Evolutionary conservation across 805 yeast genomes (phyloP), one percentile per base, ranked within the genome.

Genomic region (Barnettozyma salicaria): DNA sequence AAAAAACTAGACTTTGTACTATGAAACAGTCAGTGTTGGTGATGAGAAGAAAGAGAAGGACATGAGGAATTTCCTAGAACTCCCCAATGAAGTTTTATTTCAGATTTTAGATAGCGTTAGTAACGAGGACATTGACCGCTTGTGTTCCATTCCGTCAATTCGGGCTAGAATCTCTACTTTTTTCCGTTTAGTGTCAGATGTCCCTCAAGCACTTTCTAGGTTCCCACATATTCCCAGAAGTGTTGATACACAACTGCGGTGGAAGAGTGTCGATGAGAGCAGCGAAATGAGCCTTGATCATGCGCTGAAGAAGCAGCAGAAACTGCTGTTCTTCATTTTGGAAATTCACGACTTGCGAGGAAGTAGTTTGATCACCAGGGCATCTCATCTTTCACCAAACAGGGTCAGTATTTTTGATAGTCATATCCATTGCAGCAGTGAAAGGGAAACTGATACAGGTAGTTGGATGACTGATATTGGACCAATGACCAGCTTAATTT

Each of bases 381-480:
- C 41, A 6, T 32, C 50, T 3, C 2, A 10, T 5, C 2, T 25
- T 6, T 19, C 41, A 7, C 23, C 23, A 13, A 39, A 38, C 27
- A 40, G 27, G 13, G 30, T 43, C n/a, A 32, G 40, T 6, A 33
- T 46, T 7, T 42, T 44, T 31, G 48, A 46, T 20, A 36, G 33
- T 1, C 21, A 23, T 16, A 19, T 37, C n/a, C 2, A n/a, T n/a
- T n/a, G n/a, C n/a, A n/a, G n/a, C n/a, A n/a, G n/a, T n/a, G n/a
- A n/a, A n/a, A n/a, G n/a, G n/a, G n/a, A n/a, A n/a, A n/a, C n/a
- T n/a, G n/a, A n/a, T n/a, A n/a, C n/a, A n/a, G n/a, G n/a, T n/a
- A n/a, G n/a, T n/a, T 41, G 46, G 48, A 30, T 40, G 27, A 20
- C 38, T 14, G 10, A 12, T 5, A 26, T 46, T 11, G 37, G 40